Conservation (phyloP, 2,329 filamentous ascomycete genomes). For the Pyrenophora tritici-repentis region DNA sequence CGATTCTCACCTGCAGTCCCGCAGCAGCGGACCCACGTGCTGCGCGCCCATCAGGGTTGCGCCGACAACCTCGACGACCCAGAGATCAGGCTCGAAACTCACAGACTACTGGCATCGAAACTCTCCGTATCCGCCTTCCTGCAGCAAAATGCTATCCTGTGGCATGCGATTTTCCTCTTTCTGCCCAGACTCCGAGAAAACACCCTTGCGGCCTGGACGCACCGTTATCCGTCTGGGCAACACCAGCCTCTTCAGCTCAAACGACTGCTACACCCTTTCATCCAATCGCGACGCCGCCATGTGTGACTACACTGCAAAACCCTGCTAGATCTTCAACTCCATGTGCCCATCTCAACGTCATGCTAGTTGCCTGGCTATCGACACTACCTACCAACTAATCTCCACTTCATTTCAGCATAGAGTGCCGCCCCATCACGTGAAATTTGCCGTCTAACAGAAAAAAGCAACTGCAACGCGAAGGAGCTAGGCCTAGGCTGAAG, state of each 20-base stretch:
- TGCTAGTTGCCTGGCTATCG: background rate
- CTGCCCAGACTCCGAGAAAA: background rate
- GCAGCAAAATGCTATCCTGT: slow-evolving; percentile 4
- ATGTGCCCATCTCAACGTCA: slow-evolving; percentile 4
- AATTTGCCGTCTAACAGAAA: background rate
- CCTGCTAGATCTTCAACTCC: slow-evolving; percentile 1
- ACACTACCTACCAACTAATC: slow-evolving; percentile 3
- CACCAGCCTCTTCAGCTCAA: background rate
- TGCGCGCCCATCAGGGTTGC: slow-evolving; percentile 15
- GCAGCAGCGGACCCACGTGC: slow-evolving; percentile 25
- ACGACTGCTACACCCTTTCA: background rate
- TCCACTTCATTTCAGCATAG: slow-evolving; percentile 1
- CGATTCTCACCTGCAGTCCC: slow-evolving; percentile 12
- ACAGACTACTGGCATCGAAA: slow-evolving; percentile 11
- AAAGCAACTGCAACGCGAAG: background rate
- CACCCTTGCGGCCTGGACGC: background rate
- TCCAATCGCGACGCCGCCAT: background rate
- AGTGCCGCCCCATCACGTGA: background rate
- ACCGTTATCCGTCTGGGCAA: background rate
- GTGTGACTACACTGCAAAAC: background rate
- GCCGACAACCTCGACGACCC: slow-evolving; percentile 10
- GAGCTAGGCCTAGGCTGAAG: too few relatives aligned
- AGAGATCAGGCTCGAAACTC: slow-evolving; percentile 20
- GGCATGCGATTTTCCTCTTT: slow-evolving; percentile 6
- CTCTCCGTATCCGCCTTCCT: slow-evolving; percentile 15